Evolutionary conservation across 192 early-diverging fungal species (phyloP), one percentile per base, ranked within the genome.

Genomic region (Backusella liffmaniae): DNA sequence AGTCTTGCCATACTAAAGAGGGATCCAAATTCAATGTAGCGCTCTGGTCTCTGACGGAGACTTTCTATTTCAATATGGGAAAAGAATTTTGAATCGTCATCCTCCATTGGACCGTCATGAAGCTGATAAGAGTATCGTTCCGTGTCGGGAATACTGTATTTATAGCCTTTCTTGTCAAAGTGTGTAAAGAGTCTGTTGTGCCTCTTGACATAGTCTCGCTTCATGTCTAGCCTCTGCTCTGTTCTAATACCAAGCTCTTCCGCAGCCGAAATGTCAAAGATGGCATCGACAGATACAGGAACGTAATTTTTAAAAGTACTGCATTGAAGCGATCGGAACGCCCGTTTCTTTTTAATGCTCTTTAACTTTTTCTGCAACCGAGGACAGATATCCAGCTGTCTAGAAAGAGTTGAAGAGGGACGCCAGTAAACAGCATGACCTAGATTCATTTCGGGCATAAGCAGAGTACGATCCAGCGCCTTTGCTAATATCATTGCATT

Each of bases 1-100:
- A 88, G 59, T 4, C 87, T 66, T 8, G 78, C 72, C 7, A 79
- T 76, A 21, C 85, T 84, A 79, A 86, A 88, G 62, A 86, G 76
- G 1, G 87, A 86, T 3, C 80, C 81, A 35, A 88, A 80, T 34
- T 83, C 75, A 9, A 86, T 73, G 49, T 86, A 46, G 23, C 72
- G 59, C 29, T 88, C 85, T 16, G 82, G 81, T 12, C 84, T 59
- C 0, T 70, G 21, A 1, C 72, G 53, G 2, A 85, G 62, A 46
- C 80, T 75, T 0, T 80, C 76, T 13, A 88, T 39, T 13, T 84
- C 72, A 62, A 44, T 56, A n/a, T 77, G 30, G 67, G 74, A 75
- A 70, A 65, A 0, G 10, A 30, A 46, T 26, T 37, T 15, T 15
- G 15, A 15, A 16, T 15, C 1, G 12, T 10, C 26, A 46, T 71